Evolutionary conservation across 345 rosid species (phyloP), one percentile per base, ranked within the genome.

Genomic region (Salix udensis): DNA sequence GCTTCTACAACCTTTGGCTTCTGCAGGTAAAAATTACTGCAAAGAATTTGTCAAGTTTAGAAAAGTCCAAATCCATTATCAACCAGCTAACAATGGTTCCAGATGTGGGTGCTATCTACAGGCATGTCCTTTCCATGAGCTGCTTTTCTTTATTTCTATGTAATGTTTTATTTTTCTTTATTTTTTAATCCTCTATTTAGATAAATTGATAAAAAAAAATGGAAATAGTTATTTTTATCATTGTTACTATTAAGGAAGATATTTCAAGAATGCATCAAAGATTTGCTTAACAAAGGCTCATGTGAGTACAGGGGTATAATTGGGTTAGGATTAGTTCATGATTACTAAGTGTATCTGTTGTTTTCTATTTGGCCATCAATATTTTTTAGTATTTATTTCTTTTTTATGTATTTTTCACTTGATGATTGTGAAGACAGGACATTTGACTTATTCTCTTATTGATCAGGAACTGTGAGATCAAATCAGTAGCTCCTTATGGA

Each of bases 11-110:
- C 67, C 69, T 68, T 1, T 72, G 71, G 48, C 52, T 78, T 85
- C 76, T 76, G 23, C 87, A 96, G 99, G 97, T 96, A 76, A 91
- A 91, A 89, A 93, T 96, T 72, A 89, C 90, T 81, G 98, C 90
- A 28, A 96, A 85, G 77, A 95, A 92, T 86, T 70, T 88, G 76
- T 82, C 85, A 79, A 89, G 98, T 84, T 69, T 96, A 72, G 99
- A 96, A 87, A 96, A 86, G 76, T 82, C 97, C 19, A 93, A 86
- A 87, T 81, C 94, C 40, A 92, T 96, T 61, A 96, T 96, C 66
- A 78, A 83, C 76, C 90, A 77, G 52, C 85, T 96, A 84, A 92
- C 94, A 46, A 89, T 92, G 96, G 98, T 96, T 83, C 97, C 98
- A 39, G 73, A 82, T 39, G 70, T 93, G 81, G 99, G 99, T 81